A percentile compares a stretch with the other conserved stretches of the same genome.
These are phyloP conservation scores for Clarkia xantiana DNA, from an alignment of 345 rosid genomes.

Conservation along the genomic window DNA sequence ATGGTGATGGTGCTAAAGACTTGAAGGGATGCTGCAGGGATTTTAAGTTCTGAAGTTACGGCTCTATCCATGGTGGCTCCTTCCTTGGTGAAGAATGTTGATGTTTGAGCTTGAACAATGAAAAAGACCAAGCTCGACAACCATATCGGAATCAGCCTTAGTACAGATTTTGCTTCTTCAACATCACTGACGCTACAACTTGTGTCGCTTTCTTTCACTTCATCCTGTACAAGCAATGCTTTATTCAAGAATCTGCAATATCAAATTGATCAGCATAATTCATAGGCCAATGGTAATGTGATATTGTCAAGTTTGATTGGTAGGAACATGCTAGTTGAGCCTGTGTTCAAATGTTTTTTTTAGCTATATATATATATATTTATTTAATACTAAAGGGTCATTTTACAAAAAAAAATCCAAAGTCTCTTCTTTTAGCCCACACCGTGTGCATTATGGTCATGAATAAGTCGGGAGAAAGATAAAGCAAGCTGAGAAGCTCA, in stretches of 20 bases:
- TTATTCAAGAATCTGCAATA: conserved; percentile 39
- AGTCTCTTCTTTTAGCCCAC: no score
- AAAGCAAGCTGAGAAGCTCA: no score
- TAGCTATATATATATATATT: no score
- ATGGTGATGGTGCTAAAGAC: conserved; percentile 30
- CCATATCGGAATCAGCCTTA: conserved; percentile 45
- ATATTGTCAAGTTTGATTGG: no score
- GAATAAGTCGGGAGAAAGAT: no score
- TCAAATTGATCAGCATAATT: background rate
- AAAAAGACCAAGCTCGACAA: conserved; percentile 32
- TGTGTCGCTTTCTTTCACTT: conserved; percentile 11
- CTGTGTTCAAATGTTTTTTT: no score
- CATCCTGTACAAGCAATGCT: conserved; percentile 23
- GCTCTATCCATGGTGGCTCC: conserved; percentile 47
- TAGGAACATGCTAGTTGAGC: no score
- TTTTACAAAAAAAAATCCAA: no score
- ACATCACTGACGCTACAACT: conserved; percentile 21
- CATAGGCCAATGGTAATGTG: background rate
- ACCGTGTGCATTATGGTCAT: no score
- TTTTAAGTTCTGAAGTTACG: conserved; percentile 17
- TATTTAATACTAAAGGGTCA: no score
- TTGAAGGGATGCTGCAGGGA: conserved; percentile 51
- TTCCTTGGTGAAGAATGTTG: conserved; percentile 54
- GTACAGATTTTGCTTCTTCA: conserved; percentile 37
- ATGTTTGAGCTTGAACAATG: conserved; percentile 32